These are phyloP conservation scores for Saccharomyces paradoxus DNA, from an alignment of 805 yeast species.

Conservation along the genomic window DNA sequence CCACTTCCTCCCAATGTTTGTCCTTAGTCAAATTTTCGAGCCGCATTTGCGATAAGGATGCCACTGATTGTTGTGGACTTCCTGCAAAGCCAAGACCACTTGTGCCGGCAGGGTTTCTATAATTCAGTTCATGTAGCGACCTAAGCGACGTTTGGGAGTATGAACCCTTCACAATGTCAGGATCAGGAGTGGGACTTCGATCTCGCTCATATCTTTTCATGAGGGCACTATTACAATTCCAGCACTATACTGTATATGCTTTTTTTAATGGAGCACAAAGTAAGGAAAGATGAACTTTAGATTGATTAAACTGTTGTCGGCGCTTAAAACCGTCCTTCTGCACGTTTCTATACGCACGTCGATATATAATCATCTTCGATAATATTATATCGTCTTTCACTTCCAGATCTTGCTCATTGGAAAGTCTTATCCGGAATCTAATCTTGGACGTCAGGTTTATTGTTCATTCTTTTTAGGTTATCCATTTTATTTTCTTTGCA, in stretches of 20 bases:
- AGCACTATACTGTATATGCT: background rate
- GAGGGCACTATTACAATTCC: background rate
- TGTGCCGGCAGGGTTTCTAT: background rate
- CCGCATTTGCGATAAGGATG: slow-evolving; percentile 32
- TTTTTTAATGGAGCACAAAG: background rate
- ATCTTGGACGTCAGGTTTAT: background rate
- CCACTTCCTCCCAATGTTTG: slow-evolving; percentile 28
- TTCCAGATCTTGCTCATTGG: background rate
- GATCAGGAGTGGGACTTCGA: background rate
- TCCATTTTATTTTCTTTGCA: too few relatives aligned
- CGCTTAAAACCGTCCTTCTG: background rate
- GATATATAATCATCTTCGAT: background rate
- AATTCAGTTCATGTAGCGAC: slow-evolving; percentile 12
- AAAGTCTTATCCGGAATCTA: background rate
- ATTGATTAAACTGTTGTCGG: background rate
- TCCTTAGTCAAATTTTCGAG: slow-evolving; percentile 24
- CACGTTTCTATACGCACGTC: background rate
- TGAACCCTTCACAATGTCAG: slow-evolving; percentile 21
- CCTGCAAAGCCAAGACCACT: background rate
- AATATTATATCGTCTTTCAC: background rate
- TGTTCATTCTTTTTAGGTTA: background rate
- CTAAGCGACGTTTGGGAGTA: slow-evolving; percentile 18
- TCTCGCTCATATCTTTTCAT: background rate
- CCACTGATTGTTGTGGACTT: slow-evolving; percentile 21
- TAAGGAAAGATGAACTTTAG: background rate